phyloP scores from a whole-genome alignment of 352 stramenopile genomes.

The Saprolegnia parasitica region DNA sequence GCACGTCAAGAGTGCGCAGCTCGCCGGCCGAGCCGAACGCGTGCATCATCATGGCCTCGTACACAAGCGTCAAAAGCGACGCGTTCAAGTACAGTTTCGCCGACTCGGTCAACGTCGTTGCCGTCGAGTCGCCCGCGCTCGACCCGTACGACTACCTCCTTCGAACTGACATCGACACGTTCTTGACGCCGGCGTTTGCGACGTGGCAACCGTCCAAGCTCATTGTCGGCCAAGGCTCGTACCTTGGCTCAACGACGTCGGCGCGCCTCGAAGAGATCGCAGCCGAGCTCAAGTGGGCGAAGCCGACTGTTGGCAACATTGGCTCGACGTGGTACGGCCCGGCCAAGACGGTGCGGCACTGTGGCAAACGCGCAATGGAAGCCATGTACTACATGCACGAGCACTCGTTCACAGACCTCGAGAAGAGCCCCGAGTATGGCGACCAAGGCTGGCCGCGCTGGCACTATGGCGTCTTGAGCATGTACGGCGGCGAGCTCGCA shows the following conservation, averaged over 20 bases:
- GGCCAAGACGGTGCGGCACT: not conserved
- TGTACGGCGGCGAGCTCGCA: constrained; percentile 3
- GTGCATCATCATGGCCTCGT: not conserved
- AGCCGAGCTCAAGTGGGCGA: not conserved
- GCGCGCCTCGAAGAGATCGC: constrained; percentile 6
- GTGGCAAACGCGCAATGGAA: not conserved
- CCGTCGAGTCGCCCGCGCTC: not conserved
- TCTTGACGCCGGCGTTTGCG: constrained; percentile 17
- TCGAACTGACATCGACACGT: constrained; percentile 13
- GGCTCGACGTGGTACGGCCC: constrained; percentile 23
- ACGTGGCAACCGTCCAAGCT: not conserved
- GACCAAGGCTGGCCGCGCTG: constrained; percentile 13
- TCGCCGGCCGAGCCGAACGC: not conserved
- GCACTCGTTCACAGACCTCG: constrained; percentile 7
- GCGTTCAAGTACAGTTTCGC: constrained; percentile 1
- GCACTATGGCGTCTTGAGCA: constrained; percentile 19
- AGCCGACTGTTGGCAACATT: constrained; percentile 4
- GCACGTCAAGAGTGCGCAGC: not conserved
- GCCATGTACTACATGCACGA: constrained; percentile 12
- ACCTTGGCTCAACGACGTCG: not conserved
- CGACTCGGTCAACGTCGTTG: constrained; percentile 2
- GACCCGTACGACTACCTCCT: constrained; percentile 17
- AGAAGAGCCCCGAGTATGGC: constrained; percentile 9
- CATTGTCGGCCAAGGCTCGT: not conserved
- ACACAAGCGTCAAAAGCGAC: not conserved